These are phyloP conservation scores for Casuarina glauca DNA, from an alignment of 306 rosid genomes.

Conservation along the genomic window DNA sequence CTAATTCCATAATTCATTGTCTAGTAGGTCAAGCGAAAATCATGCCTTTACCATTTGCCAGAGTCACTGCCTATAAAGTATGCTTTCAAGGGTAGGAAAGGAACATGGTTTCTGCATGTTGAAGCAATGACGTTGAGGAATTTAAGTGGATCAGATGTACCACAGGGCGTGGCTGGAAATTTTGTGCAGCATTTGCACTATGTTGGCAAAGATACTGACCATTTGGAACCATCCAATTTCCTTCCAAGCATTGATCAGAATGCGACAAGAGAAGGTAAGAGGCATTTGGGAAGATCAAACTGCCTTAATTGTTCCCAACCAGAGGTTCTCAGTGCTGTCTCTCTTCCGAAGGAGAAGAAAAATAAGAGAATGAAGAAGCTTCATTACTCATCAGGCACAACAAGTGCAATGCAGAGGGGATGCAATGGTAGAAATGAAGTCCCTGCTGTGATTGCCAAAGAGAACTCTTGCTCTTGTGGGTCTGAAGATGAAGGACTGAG, in stretches of 20 bases:
- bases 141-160: slow-evolving; percentile 26
- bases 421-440: slow-evolving; percentile 21
- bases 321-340: slow-evolving; percentile 24
- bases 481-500: slow-evolving; percentile 27
- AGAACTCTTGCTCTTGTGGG: slow-evolving; percentile 16
- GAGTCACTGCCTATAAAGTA: slow-evolving; percentile 51
- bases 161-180: slow-evolving; percentile 5
- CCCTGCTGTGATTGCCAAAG: background rate
- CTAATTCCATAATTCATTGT: slow-evolving; percentile 21
- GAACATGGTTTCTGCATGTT: slow-evolving; percentile 69
- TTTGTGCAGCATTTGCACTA: slow-evolving; percentile 1
- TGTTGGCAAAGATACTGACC: background rate
- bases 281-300: slow-evolving; percentile 21
- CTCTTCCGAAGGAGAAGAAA: slow-evolving; percentile 30
- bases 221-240: slow-evolving; percentile 24
- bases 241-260: slow-evolving; percentile 20
- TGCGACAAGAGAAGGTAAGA: slow-evolving; percentile 30
- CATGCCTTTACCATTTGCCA: slow-evolving; percentile 59
- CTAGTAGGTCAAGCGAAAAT: slow-evolving; percentile 59
- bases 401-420: slow-evolving; percentile 22
- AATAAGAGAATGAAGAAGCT: slow-evolving; percentile 28
- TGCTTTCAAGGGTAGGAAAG: slow-evolving; percentile 43
- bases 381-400: slow-evolving; percentile 23
- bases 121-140: slow-evolving; percentile 36
- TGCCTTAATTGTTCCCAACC: slow-evolving; percentile 7